Evolutionary conservation across 2,329 filamentous ascomycete genomes (phyloP), one percentile per base, ranked within the genome.

Genomic region (Zasmidium cellare): DNA sequence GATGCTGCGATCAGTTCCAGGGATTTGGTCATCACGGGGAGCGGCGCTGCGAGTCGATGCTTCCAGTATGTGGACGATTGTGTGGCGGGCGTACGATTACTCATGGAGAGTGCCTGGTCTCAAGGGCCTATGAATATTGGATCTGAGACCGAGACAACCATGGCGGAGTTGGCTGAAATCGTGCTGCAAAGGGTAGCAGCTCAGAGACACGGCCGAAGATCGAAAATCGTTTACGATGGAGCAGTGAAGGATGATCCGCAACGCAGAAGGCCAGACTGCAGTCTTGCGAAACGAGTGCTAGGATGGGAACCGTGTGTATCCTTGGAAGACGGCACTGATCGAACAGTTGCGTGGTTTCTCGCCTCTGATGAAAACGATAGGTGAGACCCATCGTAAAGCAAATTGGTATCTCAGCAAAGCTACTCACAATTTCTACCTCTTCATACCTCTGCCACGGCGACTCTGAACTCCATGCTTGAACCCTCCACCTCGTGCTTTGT

Each of bases 401-500:
- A 41, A 41, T 41, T 41, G 47, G 47, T 49, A 49, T 49, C 47
- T 49, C 22, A 49, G 23, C 6, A 49, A 49, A 16, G 12, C 45
- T 25, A 28, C 22, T 49, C 47, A 49, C 19, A 28, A 20, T 14
- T 3, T 20, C 53, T 16, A 50, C 53, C 44, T 57, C 48, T 60
- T 53, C 51, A 35, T 28, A 35, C 57, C 58, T 48, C 53, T 61
- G 9, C 63, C 62, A 51, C 62, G 41, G 11, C 59, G 59, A 31
- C 41, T 58, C 35, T 64, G 58, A 45, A 66, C 45, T 9, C 64
- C 64, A 60, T 66, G 64, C 53, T 64, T 64, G 28, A 63, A 63
- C 14, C 54, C 61, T 28, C 61, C 55, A 41, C 64, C 62, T 2
- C 59, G 55, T 14, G 56, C 59, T 51, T 66, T 66, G 31, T 58